phyloP scores from a whole-genome alignment of 176 grass and related monocot genomes.

The Elymus sibiricus region DNA sequence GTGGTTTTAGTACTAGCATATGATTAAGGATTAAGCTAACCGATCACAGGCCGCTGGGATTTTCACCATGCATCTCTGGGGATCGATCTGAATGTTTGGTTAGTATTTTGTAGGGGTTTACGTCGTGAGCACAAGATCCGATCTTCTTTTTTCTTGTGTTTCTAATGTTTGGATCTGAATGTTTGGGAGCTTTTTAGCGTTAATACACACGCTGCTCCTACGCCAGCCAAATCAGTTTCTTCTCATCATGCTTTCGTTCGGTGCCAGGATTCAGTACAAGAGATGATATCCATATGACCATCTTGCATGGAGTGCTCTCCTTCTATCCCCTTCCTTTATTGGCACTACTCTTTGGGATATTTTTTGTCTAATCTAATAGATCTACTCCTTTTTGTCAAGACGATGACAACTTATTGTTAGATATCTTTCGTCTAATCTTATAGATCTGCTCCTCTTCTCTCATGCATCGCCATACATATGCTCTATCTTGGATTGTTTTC shows the following conservation, averaged over 20 bases:
- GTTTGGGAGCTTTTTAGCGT: background rate
- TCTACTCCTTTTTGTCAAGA: too few species aligned
- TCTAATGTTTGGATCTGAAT: background rate
- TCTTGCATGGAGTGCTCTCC: background rate
- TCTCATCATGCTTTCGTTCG: background rate
- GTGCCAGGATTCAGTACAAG: background rate
- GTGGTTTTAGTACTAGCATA: background rate
- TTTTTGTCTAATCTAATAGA: too few species aligned
- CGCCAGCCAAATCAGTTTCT: background rate
- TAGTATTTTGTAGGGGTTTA: background rate
- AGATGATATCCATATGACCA: too few species aligned
- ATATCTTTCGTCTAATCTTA: too few species aligned
- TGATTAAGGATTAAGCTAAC: background rate
- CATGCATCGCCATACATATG: background rate
- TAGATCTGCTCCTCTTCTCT: too few species aligned
- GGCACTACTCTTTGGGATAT: too few species aligned
- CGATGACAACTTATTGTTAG: too few species aligned
- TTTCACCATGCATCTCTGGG: background rate
- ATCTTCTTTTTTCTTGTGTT: background rate
- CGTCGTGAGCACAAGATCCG: background rate
- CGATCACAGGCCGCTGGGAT: background rate
- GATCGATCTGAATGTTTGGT: background rate
- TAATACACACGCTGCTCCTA: background rate
- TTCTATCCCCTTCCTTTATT: background rate
- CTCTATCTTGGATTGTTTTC: background rate